Percentiles rank a stretch among this genome's conserved stretches.
These are phyloP conservation scores for Erythrophleum fordii DNA, from an alignment of 306 rosid genomes.

Conservation along the genomic window DNA sequence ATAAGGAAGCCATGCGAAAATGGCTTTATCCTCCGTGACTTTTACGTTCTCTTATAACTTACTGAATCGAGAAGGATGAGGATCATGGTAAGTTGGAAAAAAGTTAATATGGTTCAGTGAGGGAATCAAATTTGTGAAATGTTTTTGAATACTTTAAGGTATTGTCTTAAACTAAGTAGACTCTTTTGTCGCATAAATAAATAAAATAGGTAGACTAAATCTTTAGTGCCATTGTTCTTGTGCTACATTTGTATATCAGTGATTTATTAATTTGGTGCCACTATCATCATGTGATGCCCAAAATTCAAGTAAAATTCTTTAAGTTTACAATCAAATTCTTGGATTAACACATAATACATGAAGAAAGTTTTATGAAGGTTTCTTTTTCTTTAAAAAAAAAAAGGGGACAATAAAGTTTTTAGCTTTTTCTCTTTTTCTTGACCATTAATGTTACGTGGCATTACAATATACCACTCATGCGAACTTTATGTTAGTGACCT, in stretches of 20 bases:
- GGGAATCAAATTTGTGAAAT: background rate
- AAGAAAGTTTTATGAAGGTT: too few relatives aligned
- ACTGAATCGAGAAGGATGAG: background rate
- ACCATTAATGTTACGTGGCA: background rate
- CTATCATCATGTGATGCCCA: too few relatives aligned
- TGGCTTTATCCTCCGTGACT: background rate
- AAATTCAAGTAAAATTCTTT: too few relatives aligned
- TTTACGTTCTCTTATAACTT: background rate
- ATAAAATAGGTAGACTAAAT: too few relatives aligned
- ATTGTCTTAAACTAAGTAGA: background rate
- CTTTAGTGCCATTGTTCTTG: too few relatives aligned
- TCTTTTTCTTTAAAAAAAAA: too few relatives aligned
- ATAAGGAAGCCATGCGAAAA: background rate
- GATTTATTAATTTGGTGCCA: too few relatives aligned
- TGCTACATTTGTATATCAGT: too few relatives aligned
- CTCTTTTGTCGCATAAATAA: too few relatives aligned
- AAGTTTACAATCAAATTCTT: background rate
- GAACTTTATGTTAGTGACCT: background rate
- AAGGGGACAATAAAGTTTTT: background rate
- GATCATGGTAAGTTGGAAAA: background rate
- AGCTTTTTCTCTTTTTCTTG: too few relatives aligned
- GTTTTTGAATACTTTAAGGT: background rate
- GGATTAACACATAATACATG: background rate
- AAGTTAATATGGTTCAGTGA: background rate
- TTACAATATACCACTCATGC: background rate